Conservation (phyloP, 345 rosid species). For the Euphorbia lathyris region DNA sequence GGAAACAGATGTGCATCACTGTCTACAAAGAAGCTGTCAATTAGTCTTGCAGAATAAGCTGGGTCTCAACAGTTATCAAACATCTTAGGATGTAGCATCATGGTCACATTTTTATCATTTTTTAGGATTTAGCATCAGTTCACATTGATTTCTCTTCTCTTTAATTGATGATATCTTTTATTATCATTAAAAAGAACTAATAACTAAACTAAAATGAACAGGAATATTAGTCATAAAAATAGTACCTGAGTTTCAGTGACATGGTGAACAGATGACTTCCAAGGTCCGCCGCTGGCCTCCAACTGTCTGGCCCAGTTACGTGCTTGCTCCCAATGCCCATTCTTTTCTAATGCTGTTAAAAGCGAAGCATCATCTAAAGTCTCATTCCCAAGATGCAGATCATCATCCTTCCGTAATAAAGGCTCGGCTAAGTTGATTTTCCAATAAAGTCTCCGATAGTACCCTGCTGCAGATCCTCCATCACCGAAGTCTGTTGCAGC, state of each 20-base stretch:
- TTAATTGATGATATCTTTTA: background rate
- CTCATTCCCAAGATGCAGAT: slow-evolving; percentile 71
- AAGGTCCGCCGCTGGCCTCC: slow-evolving; percentile 79
- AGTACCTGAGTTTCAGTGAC: slow-evolving; percentile 95
- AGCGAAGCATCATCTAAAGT: slow-evolving; percentile 91
- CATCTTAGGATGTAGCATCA: no score
- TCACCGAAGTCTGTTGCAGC: slow-evolving; percentile 92
- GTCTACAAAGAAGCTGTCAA: no score
- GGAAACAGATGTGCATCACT: no score
- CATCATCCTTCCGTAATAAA: slow-evolving; percentile 59
- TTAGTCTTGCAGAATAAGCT: no score
- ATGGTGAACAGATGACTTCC: slow-evolving; percentile 84
- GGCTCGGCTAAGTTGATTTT: slow-evolving; percentile 97
- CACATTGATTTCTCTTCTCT: background rate
- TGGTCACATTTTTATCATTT: background rate
- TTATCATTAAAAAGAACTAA: background rate
- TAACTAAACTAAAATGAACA: background rate
- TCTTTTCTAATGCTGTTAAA: slow-evolving; percentile 71
- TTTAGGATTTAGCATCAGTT: background rate
- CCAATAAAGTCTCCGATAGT: slow-evolving; percentile 78
- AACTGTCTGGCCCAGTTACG: slow-evolving; percentile 97
- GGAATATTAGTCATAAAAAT: background rate
- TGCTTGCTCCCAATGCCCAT: slow-evolving; percentile 94
- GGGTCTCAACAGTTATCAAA: no score
- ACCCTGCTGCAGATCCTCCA: slow-evolving; percentile 77